Evolutionary conservation across 768 basidiomycete species (phyloP).

Genomic region (Amanita rubescens): DNA sequence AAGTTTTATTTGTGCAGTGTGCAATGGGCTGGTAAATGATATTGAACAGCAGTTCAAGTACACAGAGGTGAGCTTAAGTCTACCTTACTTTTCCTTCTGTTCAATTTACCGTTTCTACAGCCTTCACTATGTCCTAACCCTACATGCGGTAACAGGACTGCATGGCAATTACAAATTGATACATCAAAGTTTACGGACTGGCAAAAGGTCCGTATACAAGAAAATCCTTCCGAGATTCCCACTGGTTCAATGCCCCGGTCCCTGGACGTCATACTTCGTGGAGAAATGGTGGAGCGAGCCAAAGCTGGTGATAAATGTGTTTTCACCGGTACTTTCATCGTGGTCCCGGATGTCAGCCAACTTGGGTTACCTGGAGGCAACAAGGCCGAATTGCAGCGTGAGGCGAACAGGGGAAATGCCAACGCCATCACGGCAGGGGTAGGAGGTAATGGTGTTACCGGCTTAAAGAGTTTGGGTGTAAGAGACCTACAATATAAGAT

Average conservation of each 20-base stretch:
- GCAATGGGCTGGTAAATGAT: conserved; percentile 79
- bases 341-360: conserved; percentile 96
- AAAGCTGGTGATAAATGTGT: conserved; percentile 99
- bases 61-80: conserved; percentile 63
- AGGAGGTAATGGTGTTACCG: conserved; percentile 81
- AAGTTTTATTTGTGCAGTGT: conserved; percentile 88
- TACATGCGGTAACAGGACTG: conserved; percentile 82
- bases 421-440: conserved; percentile 55
- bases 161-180: conserved; percentile 94
- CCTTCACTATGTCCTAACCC: conserved; percentile 92
- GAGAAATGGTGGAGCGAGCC: conserved; percentile 95
- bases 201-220: conserved; percentile 99
- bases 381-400: conserved; percentile 82
- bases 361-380: conserved; percentile 93
- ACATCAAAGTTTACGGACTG: conserved; percentile 96
- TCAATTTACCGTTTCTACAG: conserved; percentile 32
- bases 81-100: not conserved
- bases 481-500: conserved; percentile 97
- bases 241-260: conserved; percentile 98
- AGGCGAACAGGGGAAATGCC: conserved; percentile 61
- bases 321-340: conserved; percentile 96
- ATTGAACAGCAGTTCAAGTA: conserved; percentile 99
- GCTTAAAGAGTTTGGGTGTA: conserved; percentile 90
- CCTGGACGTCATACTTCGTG: conserved; percentile 90
- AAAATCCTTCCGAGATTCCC: conserved; percentile 97